phyloP scores from a whole-genome alignment of 2,329 filamentous ascomycete species.

The Tolypocladium cylindrosporum region DNA sequence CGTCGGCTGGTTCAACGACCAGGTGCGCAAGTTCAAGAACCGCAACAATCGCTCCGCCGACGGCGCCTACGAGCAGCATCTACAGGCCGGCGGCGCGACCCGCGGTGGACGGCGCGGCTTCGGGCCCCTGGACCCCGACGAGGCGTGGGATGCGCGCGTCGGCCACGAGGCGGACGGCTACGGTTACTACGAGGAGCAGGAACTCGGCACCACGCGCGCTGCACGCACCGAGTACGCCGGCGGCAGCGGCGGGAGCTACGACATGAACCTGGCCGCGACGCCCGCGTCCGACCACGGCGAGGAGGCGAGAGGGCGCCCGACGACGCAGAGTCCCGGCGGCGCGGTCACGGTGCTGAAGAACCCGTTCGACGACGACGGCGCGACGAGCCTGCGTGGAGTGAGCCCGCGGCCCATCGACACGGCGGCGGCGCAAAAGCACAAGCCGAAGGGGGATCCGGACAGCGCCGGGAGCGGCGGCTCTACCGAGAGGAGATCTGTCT shows the following conservation, averaged over 20 bases:
- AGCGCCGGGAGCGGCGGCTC: constrained; percentile 46
- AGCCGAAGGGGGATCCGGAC: constrained; percentile 21
- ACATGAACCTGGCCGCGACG: constrained; percentile 36
- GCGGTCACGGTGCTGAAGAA: constrained; percentile 31
- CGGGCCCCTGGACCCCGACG: constrained; percentile 67
- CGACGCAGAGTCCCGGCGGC: constrained; percentile 30
- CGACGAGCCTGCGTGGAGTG: constrained; percentile 57
- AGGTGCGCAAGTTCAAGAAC: constrained; percentile 53
- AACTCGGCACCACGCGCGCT: constrained; percentile 41
- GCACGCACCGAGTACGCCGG: constrained; percentile 22
- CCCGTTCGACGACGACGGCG: constrained; percentile 63
- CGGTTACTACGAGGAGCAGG: constrained; percentile 69
- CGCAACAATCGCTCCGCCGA: constrained; percentile 55
- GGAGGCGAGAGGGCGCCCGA: constrained; percentile 29
- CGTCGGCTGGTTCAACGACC: constrained; percentile 63
- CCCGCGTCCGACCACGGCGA: constrained; percentile 19
- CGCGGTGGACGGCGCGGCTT: constrained; percentile 45
- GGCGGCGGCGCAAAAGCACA: constrained; percentile 16
- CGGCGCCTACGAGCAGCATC: constrained; percentile 61
- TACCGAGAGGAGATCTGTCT: constrained; percentile 60
- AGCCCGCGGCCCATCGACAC: constrained; percentile 65
- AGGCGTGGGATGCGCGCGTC: constrained; percentile 76
- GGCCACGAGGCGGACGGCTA: constrained; percentile 61
- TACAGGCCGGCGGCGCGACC: constrained; percentile 24
- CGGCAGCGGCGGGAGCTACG: constrained; percentile 28